These are phyloP conservation scores for Aurantiochytrium sp. DNA, from an alignment of 108 stramenopile species.

Conservation along the genomic window DNA sequence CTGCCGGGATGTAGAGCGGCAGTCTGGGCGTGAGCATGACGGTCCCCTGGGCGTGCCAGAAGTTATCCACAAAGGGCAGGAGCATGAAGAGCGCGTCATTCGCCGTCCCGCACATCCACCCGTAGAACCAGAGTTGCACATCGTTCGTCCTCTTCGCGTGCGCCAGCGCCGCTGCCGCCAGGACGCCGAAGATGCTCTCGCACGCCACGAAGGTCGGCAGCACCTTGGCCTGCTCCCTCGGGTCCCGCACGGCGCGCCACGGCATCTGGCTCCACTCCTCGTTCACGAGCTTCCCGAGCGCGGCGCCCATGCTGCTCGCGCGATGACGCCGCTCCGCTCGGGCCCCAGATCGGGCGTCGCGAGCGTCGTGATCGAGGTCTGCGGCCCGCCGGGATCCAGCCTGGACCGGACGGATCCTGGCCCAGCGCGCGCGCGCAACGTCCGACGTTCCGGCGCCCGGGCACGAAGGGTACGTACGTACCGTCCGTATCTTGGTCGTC, in stretches of 20 bases:
- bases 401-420: too few relatives aligned
- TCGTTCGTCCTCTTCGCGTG: neutral
- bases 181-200: neutral
- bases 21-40: slow-evolving; percentile 31
- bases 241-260: neutral
- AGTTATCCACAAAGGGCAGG: slow-evolving; percentile 31
- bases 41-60: slow-evolving; percentile 33
- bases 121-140: slow-evolving; percentile 23
- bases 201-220: neutral
- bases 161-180: neutral
- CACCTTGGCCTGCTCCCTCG: neutral
- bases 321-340: neutral
- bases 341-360: neutral
- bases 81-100: slow-evolving; percentile 36
- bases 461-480: too few relatives aligned
- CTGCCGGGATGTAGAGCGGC: slow-evolving; percentile 27
- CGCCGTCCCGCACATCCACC: slow-evolving; percentile 20
- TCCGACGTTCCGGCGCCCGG: too few relatives aligned
- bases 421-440: too few relatives aligned
- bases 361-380: too few relatives aligned
- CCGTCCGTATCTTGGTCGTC: too few relatives aligned
- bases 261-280: neutral
- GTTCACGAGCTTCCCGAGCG: neutral
- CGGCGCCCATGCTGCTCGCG: neutral
- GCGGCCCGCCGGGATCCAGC: too few relatives aligned